phyloP scores from a whole-genome alignment of 352 stramenopile genomes.

The Pythium periplocum region DNA sequence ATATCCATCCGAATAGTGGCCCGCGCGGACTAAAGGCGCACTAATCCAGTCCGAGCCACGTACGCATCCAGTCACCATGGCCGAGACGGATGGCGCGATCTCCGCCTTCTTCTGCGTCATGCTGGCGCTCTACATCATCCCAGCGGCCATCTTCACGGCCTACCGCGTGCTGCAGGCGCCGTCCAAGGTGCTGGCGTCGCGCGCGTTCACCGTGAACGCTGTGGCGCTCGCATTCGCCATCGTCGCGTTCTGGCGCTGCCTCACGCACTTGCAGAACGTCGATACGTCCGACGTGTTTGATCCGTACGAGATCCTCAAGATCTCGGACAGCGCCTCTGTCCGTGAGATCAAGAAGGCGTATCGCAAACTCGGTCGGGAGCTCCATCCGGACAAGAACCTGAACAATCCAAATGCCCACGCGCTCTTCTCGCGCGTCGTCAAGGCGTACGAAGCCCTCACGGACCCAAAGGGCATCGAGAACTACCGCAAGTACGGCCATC shows the following conservation, averaged over 20 bases:
- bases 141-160: slow-evolving; percentile 43
- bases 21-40: too few species aligned
- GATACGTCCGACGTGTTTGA: slow-evolving; percentile 79
- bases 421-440: slow-evolving; percentile 69
- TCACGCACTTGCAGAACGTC: slow-evolving; percentile 60
- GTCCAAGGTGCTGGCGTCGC: slow-evolving; percentile 35
- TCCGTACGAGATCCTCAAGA: slow-evolving; percentile 79
- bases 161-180: slow-evolving; percentile 43
- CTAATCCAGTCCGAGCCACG: too few species aligned
- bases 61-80: slow-evolving; percentile 18
- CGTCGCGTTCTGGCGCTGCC: slow-evolving; percentile 35
- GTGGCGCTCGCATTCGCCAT: slow-evolving; percentile 43
- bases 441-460: slow-evolving; percentile 84
- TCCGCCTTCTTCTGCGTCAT: slow-evolving; percentile 83
- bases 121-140: slow-evolving; percentile 73
- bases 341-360: slow-evolving; percentile 77
- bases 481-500: slow-evolving; percentile 76
- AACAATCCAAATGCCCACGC: slow-evolving; percentile 31
- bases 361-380: slow-evolving; percentile 47
- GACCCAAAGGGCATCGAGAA: slow-evolving; percentile 67
- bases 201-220: slow-evolving; percentile 42
- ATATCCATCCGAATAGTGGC: too few species aligned
- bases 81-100: slow-evolving; percentile 73
- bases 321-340: slow-evolving; percentile 44
- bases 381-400: slow-evolving; percentile 84